Evolutionary conservation across 495 filamentous ascomycete species (phyloP).

Genomic region (Achaetomiella virescens): DNA sequence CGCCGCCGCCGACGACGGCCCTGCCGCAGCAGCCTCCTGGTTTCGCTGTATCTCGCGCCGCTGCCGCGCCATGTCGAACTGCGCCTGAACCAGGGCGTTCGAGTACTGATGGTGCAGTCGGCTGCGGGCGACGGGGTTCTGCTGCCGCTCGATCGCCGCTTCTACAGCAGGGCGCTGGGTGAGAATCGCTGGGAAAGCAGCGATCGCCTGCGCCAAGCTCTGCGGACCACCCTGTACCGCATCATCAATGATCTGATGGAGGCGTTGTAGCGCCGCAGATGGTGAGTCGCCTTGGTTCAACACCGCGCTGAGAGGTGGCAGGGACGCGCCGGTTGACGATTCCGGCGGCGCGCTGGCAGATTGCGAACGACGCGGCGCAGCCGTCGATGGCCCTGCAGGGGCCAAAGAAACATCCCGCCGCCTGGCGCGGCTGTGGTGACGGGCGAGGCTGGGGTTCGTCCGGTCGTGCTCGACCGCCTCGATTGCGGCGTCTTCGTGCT

Average conservation of each 20-base stretch:
- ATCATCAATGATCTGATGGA: slow-evolving; percentile 38
- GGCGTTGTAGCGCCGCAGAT: slow-evolving; percentile 13
- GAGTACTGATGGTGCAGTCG: slow-evolving; percentile 40
- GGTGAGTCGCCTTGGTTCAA: neutral
- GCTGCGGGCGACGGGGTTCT: slow-evolving; percentile 33
- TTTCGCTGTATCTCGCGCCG: slow-evolving; percentile 23
- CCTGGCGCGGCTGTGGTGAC: slow-evolving; percentile 16
- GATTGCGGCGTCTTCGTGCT: slow-evolving; percentile 56
- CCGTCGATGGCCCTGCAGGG: neutral
- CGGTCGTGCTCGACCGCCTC: slow-evolving; percentile 29
- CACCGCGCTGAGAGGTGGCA: slow-evolving; percentile 4
- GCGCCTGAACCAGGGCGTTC: slow-evolving; percentile 35
- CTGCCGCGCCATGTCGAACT: slow-evolving; percentile 35
- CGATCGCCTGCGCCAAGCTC: slow-evolving; percentile 38
- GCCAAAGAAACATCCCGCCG: too few species aligned
- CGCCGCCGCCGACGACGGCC: neutral
- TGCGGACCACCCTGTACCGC: slow-evolving; percentile 39
- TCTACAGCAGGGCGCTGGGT: slow-evolving; percentile 35
- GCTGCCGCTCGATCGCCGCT: slow-evolving; percentile 37
- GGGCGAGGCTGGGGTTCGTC: slow-evolving; percentile 5
- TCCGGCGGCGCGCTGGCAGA: slow-evolving; percentile 8
- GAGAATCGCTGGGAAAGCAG: slow-evolving; percentile 40
- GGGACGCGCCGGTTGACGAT: neutral
- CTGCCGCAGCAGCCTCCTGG: slow-evolving; percentile 9
- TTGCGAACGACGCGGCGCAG: neutral